Percentiles rank a stretch among this genome's conserved stretches.
These are phyloP conservation scores for Glonium stellatum DNA, from an alignment of 495 filamentous ascomycete genomes.

Conservation along the genomic window DNA sequence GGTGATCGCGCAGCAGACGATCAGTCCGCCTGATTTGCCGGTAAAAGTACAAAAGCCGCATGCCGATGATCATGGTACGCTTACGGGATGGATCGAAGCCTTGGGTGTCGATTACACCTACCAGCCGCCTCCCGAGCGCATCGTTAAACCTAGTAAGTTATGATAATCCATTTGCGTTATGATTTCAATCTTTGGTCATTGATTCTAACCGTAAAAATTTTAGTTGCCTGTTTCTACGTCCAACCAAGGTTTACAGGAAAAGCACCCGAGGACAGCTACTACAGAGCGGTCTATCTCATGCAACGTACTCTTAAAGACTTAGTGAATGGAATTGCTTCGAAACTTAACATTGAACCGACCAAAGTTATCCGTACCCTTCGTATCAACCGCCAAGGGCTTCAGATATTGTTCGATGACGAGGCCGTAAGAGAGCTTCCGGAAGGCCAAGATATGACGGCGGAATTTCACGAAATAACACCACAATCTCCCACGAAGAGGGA, in stretches of 20 bases:
- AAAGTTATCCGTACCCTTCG: slow-evolving; percentile 63
- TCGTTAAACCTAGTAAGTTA: slow-evolving; percentile 57
- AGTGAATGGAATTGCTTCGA: slow-evolving; percentile 60
- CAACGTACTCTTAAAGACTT: slow-evolving; percentile 68
- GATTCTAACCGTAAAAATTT: slow-evolving; percentile 25
- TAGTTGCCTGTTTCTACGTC: slow-evolving; percentile 84
- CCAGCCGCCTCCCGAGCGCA: slow-evolving; percentile 65
- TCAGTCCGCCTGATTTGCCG: slow-evolving; percentile 40
- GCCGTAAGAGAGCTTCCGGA: slow-evolving; percentile 79
- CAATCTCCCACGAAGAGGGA: slow-evolving; percentile 31
- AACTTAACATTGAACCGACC: slow-evolving; percentile 67
- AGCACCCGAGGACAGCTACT: slow-evolving; percentile 53
- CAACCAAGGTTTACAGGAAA: slow-evolving; percentile 50
- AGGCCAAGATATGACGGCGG: slow-evolving; percentile 80
- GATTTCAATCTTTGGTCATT: too few relatives aligned
- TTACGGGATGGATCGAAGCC: slow-evolving; percentile 83
- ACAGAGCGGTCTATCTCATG: slow-evolving; percentile 81
- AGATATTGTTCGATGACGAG: slow-evolving; percentile 86
- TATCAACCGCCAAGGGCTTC: slow-evolving; percentile 62
- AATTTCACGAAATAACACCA: slow-evolving; percentile 45
- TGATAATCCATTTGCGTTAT: slow-evolving; percentile 1
- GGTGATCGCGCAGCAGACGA: slow-evolving; percentile 23
- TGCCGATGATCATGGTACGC: slow-evolving; percentile 36
- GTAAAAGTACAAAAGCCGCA: slow-evolving; percentile 43
- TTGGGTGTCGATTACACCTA: slow-evolving; percentile 82